A percentile compares a stretch with the other conserved stretches of the same genome.
phyloP scores from a whole-genome alignment of 352 stramenopile genomes.

The Globisporangium orthogonon region DNA sequence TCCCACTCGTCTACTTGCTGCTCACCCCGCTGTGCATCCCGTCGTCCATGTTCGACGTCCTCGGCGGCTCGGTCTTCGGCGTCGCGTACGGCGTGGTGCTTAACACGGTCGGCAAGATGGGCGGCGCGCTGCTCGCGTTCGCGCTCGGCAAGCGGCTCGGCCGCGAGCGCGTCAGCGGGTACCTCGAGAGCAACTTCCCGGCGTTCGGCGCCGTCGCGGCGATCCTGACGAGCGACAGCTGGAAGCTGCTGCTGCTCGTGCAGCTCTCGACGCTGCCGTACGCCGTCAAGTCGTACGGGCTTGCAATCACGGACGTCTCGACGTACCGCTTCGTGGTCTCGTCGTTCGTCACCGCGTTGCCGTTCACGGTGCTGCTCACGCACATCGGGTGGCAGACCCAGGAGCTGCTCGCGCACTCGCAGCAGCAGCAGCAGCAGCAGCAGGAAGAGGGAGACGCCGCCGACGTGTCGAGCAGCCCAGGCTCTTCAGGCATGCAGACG shows the following conservation, averaged over 20 bases:
- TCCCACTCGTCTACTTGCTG: slow-evolving; percentile 47
- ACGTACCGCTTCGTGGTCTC: slow-evolving; percentile 47
- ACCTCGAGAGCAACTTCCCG: slow-evolving; percentile 56
- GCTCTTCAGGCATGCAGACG: slow-evolving; percentile 9
- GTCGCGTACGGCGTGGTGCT: slow-evolving; percentile 37
- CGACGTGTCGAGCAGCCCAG: slow-evolving; percentile 9
- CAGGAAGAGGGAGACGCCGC: slow-evolving; percentile 13
- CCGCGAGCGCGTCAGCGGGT: slow-evolving; percentile 34
- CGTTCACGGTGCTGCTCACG: slow-evolving; percentile 53
- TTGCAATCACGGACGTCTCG: slow-evolving; percentile 59
- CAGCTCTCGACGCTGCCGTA: slow-evolving; percentile 71
- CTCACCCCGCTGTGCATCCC: slow-evolving; percentile 61
- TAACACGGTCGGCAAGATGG: slow-evolving; percentile 55
- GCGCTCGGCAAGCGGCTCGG: slow-evolving; percentile 48
- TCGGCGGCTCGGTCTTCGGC: slow-evolving; percentile 60
- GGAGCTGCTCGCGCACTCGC: slow-evolving; percentile 23
- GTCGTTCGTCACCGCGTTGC: slow-evolving; percentile 43
- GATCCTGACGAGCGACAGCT: slow-evolving; percentile 54
- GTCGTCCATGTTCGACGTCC: slow-evolving; percentile 57
- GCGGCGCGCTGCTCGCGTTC: slow-evolving; percentile 59
- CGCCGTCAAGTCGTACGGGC: slow-evolving; percentile 67
- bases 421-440: slow-evolving; percentile 9
- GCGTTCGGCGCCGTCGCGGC: slow-evolving; percentile 36
- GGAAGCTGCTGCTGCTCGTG: slow-evolving; percentile 65
- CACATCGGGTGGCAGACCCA: slow-evolving; percentile 59